Conservation (phyloP, 305 asterid genomes). For the Nicotiana rustica region DNA sequence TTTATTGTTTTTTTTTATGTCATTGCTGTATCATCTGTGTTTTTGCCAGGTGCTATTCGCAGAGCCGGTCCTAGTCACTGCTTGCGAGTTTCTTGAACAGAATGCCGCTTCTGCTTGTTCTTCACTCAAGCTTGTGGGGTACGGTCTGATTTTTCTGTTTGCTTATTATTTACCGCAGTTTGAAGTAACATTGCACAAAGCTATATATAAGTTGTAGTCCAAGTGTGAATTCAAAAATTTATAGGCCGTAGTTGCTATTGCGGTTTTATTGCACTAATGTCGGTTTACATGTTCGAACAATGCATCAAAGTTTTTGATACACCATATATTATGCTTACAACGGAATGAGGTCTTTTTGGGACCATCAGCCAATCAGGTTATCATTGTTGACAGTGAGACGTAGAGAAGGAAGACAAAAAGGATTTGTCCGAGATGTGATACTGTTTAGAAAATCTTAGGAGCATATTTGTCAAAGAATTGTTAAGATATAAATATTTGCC, state of each 20-base stretch:
- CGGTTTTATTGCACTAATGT: conserved; percentile 8
- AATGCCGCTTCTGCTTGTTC: conserved; percentile 82
- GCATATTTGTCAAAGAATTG: conserved; percentile 2
- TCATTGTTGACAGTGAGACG: background rate
- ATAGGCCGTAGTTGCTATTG: background rate
- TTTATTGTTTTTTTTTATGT: background rate
- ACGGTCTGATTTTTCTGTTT: conserved; percentile 40
- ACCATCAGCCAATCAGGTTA: background rate
- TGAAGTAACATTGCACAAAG: background rate
- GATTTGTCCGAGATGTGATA: background rate
- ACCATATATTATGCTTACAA: background rate
- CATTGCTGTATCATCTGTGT: background rate
- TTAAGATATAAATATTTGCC: conserved; percentile 5
- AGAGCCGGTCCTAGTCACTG: conserved; percentile 76
- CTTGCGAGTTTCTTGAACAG: conserved; percentile 98
- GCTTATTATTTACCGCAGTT: background rate
- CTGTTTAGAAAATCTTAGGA: background rate
- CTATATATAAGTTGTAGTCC: background rate
- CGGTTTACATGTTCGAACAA: background rate
- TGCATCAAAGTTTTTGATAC: background rate
- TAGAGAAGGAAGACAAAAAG: background rate
- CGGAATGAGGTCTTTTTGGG: background rate
- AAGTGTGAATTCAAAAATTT: conserved; percentile 13
- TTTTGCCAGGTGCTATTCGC: conserved; percentile 76
- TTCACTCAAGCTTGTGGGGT: conserved; percentile 88